phyloP scores from a whole-genome alignment of 139 green algal species.

The Yamagishiella unicocca region DNA sequence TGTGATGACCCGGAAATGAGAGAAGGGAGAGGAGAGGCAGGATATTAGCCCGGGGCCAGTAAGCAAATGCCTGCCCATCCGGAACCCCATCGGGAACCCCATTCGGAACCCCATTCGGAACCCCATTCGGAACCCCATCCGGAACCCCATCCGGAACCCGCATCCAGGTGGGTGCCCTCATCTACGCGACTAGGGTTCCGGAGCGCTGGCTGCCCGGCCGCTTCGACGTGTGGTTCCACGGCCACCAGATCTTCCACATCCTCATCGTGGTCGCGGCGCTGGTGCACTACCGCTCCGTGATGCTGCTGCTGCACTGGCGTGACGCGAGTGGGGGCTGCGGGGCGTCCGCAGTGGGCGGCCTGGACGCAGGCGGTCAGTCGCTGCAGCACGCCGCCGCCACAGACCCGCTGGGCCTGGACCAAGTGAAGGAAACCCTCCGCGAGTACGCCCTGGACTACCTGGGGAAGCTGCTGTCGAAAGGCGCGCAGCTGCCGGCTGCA shows the following conservation, averaged over 20 bases:
- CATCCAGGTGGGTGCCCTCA: slow-evolving; percentile 78
- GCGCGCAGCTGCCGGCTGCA: neutral
- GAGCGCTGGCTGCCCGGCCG: slow-evolving; percentile 92
- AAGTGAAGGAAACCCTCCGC: slow-evolving; percentile 36
- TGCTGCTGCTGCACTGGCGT: slow-evolving; percentile 79
- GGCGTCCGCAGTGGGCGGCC: neutral
- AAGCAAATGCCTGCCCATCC: no score
- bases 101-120: no score
- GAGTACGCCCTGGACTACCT: slow-evolving; percentile 38
- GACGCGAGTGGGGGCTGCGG: slow-evolving; percentile 80
- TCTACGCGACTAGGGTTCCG: slow-evolving; percentile 90
- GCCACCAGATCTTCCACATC: slow-evolving; percentile 96
- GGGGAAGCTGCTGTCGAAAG: neutral
- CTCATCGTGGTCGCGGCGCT: slow-evolving; percentile 65
- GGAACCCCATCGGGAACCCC: no score
- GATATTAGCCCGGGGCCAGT: no score
- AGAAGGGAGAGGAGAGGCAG: no score
- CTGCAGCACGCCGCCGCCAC: no score
- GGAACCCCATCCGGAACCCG: neutral
- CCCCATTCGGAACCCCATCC: neutral
- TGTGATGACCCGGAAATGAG: no score
- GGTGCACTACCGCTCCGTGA: slow-evolving; percentile 65
- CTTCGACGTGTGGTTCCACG: slow-evolving; percentile 93
- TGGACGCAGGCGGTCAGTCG: neutral
- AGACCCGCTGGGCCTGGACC: neutral